Percentiles rank a stretch among this genome's conserved stretches.
phyloP scores from a whole-genome alignment of 2,329 filamentous ascomycete species.

The Geosmithia flava region DNA sequence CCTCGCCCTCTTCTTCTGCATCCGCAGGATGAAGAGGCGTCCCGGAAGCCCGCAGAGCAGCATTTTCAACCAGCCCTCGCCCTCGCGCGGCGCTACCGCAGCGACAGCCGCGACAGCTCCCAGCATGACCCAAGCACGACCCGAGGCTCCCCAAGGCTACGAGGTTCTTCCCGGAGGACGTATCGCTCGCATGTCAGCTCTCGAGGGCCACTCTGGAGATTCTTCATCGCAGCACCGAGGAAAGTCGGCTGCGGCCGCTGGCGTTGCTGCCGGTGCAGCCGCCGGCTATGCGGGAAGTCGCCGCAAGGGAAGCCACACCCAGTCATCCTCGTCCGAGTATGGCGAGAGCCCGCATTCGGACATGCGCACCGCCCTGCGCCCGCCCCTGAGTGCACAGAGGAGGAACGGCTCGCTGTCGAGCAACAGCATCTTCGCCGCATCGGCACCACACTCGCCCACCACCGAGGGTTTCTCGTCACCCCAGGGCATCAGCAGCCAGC shows the following conservation, averaged over 20 bases:
- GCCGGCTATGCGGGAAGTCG: constrained; percentile 14
- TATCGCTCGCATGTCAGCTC: constrained; percentile 88
- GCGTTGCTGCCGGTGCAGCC: constrained; percentile 33
- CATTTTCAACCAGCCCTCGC: constrained; percentile 84
- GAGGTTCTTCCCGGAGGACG: constrained; percentile 75
- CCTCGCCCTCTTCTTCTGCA: constrained; percentile 56
- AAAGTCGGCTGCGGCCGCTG: constrained; percentile 26
- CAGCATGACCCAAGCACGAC: constrained; percentile 20
- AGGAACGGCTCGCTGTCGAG: constrained; percentile 85
- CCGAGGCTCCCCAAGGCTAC: constrained; percentile 38
- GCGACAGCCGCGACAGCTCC: constrained; percentile 34
- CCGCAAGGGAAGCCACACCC: constrained; percentile 35
- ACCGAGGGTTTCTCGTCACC: constrained; percentile 68
- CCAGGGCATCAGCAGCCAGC: constrained; percentile 70
- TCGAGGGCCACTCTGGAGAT: constrained; percentile 62
- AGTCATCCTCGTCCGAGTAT: constrained; percentile 62
- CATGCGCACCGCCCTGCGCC: constrained; percentile 40
- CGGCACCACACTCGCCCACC: constrained; percentile 61
- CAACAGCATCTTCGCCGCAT: constrained; percentile 59
- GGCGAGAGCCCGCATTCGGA: constrained; percentile 62
- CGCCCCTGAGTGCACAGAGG: constrained; percentile 47
- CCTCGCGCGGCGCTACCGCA: constrained; percentile 21
- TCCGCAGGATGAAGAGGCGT: constrained; percentile 35
- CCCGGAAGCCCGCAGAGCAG: constrained; percentile 53
- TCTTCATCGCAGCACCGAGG: constrained; percentile 40